These are phyloP conservation scores for Penicillium sp. DNA, from an alignment of 2,329 filamentous ascomycete species.

Conservation along the genomic window DNA sequence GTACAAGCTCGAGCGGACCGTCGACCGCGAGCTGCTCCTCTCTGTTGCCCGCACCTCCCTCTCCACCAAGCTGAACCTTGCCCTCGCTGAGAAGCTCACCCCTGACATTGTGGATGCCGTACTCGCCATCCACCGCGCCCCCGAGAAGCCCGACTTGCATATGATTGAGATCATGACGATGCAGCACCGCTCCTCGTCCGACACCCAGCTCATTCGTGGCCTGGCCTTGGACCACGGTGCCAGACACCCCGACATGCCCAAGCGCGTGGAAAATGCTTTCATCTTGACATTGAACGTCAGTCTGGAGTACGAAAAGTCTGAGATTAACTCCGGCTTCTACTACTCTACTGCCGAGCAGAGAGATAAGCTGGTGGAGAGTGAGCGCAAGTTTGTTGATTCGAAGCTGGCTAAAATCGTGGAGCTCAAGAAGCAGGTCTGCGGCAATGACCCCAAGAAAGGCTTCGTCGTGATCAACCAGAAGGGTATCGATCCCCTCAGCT, in stretches of 20 bases:
- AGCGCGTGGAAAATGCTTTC: conserved; percentile 89
- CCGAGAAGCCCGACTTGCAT: conserved; percentile 91
- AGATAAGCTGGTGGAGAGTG: conserved; percentile 96
- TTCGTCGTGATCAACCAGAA: conserved; percentile 99
- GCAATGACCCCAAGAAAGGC: conserved; percentile 85
- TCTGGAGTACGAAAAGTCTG: conserved; percentile 97
- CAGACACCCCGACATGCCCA: conserved; percentile 97
- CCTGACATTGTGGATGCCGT: conserved; percentile 96
- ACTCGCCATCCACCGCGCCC: conserved; percentile 85
- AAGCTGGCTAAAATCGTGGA: conserved; percentile 98
- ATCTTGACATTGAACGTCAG: conserved; percentile 96
- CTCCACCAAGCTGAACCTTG: conserved; percentile 88
- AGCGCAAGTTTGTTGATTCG: conserved; percentile 90
- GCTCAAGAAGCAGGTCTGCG: conserved; percentile 96
- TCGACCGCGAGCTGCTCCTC: conserved; percentile 90
- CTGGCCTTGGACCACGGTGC: conserved; percentile 93
- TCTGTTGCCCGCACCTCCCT: conserved; percentile 93
- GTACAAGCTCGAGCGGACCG: conserved; percentile 85
- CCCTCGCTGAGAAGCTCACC: conserved; percentile 84
- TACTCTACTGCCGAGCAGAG: conserved; percentile 96
- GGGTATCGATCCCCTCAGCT: conserved; percentile 92
- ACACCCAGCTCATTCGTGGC: conserved; percentile 92
- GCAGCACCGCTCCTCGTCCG: conserved; percentile 94
- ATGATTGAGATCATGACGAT: conserved; percentile 99
- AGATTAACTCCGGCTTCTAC: conserved; percentile 99